Percentiles rank a stretch among this genome's conserved stretches.
phyloP scores from a whole-genome alignment of 2,329 filamentous ascomycete species.

The Penicillium sp. region DNA sequence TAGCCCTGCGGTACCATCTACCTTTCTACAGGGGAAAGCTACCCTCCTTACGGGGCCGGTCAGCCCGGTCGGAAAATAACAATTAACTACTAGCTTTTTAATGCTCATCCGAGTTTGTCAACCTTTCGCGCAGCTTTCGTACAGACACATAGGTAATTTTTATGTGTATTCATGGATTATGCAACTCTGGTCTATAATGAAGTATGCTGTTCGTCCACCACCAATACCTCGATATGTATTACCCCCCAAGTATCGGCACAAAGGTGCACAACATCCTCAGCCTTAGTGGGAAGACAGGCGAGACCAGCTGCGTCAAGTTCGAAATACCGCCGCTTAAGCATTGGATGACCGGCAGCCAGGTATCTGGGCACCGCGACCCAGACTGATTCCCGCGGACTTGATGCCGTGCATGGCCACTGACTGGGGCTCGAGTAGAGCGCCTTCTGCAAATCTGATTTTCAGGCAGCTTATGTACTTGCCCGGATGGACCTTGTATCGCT shows the following conservation, averaged over 20 bases:
- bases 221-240: conserved; percentile 60
- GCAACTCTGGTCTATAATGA: conserved; percentile 9
- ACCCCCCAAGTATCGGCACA: conserved; percentile 50
- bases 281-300: conserved; percentile 59
- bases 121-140: background rate
- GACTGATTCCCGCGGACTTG: conserved; percentile 47
- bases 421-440: conserved; percentile 60
- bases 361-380: conserved; percentile 59
- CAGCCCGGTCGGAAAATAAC: background rate
- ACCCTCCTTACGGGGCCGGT: background rate
- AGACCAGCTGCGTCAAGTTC: conserved; percentile 58
- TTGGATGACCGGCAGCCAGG: conserved; percentile 62
- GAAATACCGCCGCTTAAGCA: conserved; percentile 56
- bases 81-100: background rate
- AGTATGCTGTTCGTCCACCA: conserved; percentile 48
- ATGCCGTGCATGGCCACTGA: conserved; percentile 61
- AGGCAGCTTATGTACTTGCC: conserved; percentile 56
- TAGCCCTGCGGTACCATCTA: background rate
- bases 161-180: background rate
- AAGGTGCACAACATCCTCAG: conserved; percentile 54
- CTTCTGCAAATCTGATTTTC: conserved; percentile 55
- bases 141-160: background rate
- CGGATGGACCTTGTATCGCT: conserved; percentile 58
- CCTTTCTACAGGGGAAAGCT: background rate
- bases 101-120: background rate